phyloP scores from a whole-genome alignment of 257 asterid genomes.

The Euphrasia confusa region DNA sequence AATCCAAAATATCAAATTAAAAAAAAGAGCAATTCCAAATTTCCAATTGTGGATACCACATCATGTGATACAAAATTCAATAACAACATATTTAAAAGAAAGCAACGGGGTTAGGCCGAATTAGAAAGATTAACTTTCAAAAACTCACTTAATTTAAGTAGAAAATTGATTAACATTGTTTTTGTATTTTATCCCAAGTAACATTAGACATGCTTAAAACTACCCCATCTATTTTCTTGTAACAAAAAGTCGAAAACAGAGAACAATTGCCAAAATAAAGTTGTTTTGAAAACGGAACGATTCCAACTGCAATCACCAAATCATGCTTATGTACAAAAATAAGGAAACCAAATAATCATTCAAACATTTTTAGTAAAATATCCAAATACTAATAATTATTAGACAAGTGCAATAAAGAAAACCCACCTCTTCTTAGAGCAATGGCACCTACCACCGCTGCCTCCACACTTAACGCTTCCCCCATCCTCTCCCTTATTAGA shows the following conservation, averaged over 20 bases:
- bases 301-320: not conserved
- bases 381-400: not conserved
- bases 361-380: not conserved
- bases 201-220: not conserved
- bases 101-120: too few relatives aligned
- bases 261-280: not conserved
- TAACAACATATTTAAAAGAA: not conserved
- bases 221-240: too few relatives aligned
- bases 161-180: too few relatives aligned
- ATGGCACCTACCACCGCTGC: constrained; percentile 75
- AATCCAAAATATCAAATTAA: not conserved
- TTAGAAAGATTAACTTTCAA: too few relatives aligned
- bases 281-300: not conserved
- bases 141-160: not conserved
- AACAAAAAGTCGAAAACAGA: not conserved
- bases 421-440: constrained; percentile 86
- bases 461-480: constrained; percentile 87
- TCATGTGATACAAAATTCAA: not conserved
- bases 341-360: not conserved
- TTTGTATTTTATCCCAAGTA: not conserved
- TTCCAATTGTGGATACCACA: not conserved
- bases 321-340: not conserved
- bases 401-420: not conserved
- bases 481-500: constrained; percentile 80
- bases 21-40: not conserved